Conservation (phyloP, 139 green algal genomes). For the Tetradesmus lagerheimii region DNA sequence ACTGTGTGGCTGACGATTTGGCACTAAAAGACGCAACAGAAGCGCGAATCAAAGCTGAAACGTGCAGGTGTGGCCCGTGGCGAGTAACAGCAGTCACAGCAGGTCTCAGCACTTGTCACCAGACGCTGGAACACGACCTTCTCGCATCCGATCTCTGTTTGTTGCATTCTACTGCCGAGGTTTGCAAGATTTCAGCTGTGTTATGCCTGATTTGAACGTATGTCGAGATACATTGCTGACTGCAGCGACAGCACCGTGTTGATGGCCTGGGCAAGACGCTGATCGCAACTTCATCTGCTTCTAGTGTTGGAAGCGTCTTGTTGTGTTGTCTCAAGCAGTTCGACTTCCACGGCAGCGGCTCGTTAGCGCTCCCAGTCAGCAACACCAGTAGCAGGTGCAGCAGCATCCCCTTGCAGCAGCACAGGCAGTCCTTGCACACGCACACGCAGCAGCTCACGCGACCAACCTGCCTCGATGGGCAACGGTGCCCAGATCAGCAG, state of each 20-base stretch:
- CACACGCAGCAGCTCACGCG: not conserved
- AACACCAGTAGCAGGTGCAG: slow-evolving; percentile 7
- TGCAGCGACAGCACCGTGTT: not conserved
- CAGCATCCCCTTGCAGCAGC: not conserved
- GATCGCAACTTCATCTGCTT: too few relatives aligned
- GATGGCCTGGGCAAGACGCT: not conserved
- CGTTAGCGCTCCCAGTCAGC: not conserved
- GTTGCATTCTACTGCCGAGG: too few relatives aligned
- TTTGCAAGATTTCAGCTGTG: too few relatives aligned
- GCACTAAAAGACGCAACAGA: not conserved
- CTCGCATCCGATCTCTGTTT: not conserved
- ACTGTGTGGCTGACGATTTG: not conserved
- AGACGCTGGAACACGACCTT: not conserved
- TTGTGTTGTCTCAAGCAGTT: too few relatives aligned
- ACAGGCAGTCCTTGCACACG: not conserved
- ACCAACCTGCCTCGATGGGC: not conserved
- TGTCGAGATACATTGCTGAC: not conserved
- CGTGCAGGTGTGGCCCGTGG: not conserved
- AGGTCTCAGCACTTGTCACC: not conserved
- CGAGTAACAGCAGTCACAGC: not conserved
- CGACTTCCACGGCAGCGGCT: not conserved
- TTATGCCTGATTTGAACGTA: too few relatives aligned
- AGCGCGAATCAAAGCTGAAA: too few relatives aligned
- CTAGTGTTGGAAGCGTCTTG: too few relatives aligned
- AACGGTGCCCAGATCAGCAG: not conserved